Evolutionary conservation across 768 basidiomycete genomes (phyloP), one percentile per base, ranked within the genome.

Genomic region (Naematelia aurantialba): DNA sequence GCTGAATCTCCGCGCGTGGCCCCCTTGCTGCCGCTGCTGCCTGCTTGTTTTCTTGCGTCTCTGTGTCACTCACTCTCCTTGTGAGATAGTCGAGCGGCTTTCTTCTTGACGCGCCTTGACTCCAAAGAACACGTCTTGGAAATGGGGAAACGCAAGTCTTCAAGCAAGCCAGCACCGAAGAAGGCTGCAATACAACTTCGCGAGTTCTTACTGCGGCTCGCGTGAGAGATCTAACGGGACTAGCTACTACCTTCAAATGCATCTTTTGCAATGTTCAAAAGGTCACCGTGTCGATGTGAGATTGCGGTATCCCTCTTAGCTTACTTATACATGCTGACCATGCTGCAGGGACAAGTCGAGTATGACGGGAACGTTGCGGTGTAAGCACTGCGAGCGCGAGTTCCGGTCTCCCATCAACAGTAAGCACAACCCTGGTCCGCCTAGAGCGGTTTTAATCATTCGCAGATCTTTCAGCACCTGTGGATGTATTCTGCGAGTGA

Each of bases 371-470:
- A 87, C 83, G 69, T 83, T 89, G 86, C 58, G 59, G n/a, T 76
- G 75, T 59, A 75, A 75, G 89, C 55, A 90, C 87, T 62, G 94
- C 88, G 55, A 89, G 89, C 71, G 96, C 91, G 74, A 87, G 88
- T 70, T 90, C 93, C 60, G 92, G 81, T 89, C 70, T 87, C 94
- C 77, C 87, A 89, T 55, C 83, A 91, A 90, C 86, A 66, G 61
- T 81, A 14, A 22, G 27, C 25, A 14, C 31, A 46, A 11, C 8
- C 52, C 21, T 22, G 11, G 45, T 42, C 48, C 19, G 31, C 19
- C 47, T 17, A 42, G 11, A 44, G 31, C 22, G n/a, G 17, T n/a
- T 56, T 60, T 51, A 69, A 60, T 47, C 59, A 60, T 50, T 60
- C 56, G 25, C 25, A 70, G 68, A 61, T 25, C 47, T 60, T 10